Base-by-base conservation (phyloP, 305 asterid species). In the Fraxinus latifolia region DNA sequence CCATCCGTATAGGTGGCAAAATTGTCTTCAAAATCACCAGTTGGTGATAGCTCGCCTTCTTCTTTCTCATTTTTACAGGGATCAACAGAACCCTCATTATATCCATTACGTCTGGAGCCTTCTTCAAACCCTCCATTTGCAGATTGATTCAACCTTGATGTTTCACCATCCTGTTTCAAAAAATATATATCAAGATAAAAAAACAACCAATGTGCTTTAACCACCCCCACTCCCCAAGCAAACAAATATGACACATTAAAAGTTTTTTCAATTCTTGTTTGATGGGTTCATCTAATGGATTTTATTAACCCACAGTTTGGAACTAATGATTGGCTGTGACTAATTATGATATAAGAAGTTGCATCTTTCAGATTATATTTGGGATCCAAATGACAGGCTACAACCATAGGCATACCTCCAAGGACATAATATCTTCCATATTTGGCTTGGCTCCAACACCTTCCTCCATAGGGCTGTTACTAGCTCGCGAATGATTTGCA, bases 41-140 rank as follows among this genome's bases (percentile, higher is more conserved):
- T 92, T 67, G 98, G 98, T 33, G 98, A 97, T 83, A 97, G 90
- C 86, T 93, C 99, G 32, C 98, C 99, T 89, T 97, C 99, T 88
- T 97, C 99, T 88, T 97, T 97, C 91, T 97, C 99, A 77, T 77
- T 91, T 89, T 95, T 95, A 74, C 92, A 80, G 83, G 93, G 95
- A 89, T 92, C 95, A 77, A 80, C 85, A 72, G 88, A 86, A 67
- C 85, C 94, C 83, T 82, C 91, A 36, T 84, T 89, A 77, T 79
- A 87, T 86, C 89, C 92, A 77, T 87, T 85, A 36, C 67, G 79
- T 83, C 84, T 86, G 47, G 93, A 87, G 77, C 90, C 91, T 83
- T 85, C 96, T 73, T 82, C 83, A 80, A 86, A 86, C 78, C 89
- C 93, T 80, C 88, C 92, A 82, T 88, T 91, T 32, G 88, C 78